Percentiles rank a stretch among this genome's conserved stretches.
phyloP scores from a whole-genome alignment of 306 rosid genomes.

The Betula pendula region DNA sequence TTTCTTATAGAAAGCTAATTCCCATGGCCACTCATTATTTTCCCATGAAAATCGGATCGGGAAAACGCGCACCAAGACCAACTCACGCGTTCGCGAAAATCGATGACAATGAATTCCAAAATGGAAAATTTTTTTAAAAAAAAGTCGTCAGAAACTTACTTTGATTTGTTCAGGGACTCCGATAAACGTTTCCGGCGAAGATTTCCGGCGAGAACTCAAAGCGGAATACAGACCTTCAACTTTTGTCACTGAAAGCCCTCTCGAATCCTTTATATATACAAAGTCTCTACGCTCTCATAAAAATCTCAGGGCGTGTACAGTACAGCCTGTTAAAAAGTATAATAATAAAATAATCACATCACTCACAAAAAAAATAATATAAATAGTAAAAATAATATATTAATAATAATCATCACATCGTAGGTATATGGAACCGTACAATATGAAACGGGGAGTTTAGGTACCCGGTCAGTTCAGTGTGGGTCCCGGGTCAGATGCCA shows the following conservation, averaged over 20 bases:
- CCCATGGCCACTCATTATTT: conserved; percentile 19
- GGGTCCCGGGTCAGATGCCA: conserved; percentile 26
- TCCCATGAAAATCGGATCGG: conserved; percentile 42
- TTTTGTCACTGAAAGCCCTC: not conserved
- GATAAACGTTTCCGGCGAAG: not conserved
- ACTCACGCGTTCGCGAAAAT: conserved; percentile 15
- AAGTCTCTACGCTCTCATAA: not conserved
- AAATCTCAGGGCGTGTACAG: not conserved
- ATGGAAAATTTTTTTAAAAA: not conserved
- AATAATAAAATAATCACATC: too few relatives aligned
- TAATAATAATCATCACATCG: too few relatives aligned
- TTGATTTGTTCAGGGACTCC: not conserved
- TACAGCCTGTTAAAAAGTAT: not conserved
- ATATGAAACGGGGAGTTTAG: not conserved
- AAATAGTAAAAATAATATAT: too few relatives aligned
- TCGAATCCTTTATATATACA: conserved; percentile 19
- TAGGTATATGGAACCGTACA: not conserved
- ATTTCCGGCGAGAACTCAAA: conserved; percentile 1
- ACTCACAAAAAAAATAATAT: too few relatives aligned
- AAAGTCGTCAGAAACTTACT: conserved; percentile 27
- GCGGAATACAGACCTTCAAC: conserved; percentile 18
- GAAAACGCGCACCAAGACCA: conserved; percentile 18
- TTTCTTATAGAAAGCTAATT: not conserved
- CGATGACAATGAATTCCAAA: conserved; percentile 21
- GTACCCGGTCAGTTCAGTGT: conserved; percentile 23